These are phyloP conservation scores for Earliella scabrosa DNA, from an alignment of 1,284 basidiomycete genomes.

Conservation along the genomic window DNA sequence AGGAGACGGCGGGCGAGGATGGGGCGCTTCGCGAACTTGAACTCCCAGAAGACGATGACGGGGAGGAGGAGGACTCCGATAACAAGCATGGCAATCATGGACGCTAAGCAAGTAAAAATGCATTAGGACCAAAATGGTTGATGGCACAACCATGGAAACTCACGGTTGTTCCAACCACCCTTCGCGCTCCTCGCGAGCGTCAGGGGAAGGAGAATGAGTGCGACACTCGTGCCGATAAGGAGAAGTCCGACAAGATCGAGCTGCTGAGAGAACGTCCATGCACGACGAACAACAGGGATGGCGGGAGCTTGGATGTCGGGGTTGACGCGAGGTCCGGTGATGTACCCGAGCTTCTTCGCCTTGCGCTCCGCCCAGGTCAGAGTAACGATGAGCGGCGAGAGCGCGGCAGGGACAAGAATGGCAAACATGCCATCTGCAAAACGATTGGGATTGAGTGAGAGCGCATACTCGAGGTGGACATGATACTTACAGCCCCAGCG, in stretches of 20 bases:
- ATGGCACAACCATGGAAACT: not conserved
- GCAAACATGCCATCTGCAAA: conserved; percentile 69
- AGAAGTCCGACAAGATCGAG: conserved; percentile 67
- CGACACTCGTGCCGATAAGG: conserved; percentile 55
- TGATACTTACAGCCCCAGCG: conserved; percentile 69
- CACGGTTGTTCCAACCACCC: conserved; percentile 41
- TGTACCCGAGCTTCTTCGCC: conserved; percentile 55
- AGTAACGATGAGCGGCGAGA: conserved; percentile 63
- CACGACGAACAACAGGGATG: conserved; percentile 21
- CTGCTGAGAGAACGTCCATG: conserved; percentile 43
- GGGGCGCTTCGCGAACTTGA: conserved; percentile 51
- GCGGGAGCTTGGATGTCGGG: not conserved
- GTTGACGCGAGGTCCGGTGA: conserved; percentile 25
- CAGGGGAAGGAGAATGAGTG: conserved; percentile 63
- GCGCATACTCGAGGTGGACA: not conserved
- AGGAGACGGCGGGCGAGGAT: conserved; percentile 62
- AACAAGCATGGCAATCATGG: conserved; percentile 60
- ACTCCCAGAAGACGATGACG: conserved; percentile 53
- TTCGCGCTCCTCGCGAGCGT: conserved; percentile 49
- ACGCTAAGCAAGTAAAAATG: conserved; percentile 38
- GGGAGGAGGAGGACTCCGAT: conserved; percentile 51
- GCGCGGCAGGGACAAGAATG: conserved; percentile 58
- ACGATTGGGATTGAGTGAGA: not conserved
- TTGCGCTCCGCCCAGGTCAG: conserved; percentile 76
- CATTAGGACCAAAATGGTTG: not conserved